phyloP scores from a whole-genome alignment of 306 rosid genomes.

The Dryas drummondii region DNA sequence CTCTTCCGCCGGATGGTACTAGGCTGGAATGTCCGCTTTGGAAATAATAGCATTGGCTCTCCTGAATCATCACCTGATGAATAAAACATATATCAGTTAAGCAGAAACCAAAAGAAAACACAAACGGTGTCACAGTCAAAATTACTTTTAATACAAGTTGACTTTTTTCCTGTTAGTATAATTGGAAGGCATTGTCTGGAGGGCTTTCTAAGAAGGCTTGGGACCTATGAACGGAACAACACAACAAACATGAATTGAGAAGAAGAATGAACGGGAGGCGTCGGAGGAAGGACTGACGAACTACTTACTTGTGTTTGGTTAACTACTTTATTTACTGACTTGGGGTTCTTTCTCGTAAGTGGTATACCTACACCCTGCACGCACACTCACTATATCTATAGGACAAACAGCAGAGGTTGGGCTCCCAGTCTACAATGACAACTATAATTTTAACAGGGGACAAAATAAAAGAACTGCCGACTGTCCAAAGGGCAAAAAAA shows the following conservation, averaged over 20 bases:
- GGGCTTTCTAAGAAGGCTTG: too few species aligned
- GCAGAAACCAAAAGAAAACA: slow-evolving; percentile 1
- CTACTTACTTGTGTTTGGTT: too few species aligned
- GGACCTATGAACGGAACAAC: too few species aligned
- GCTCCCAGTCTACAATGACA: background rate
- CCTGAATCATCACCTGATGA: slow-evolving; percentile 51
- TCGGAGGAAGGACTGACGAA: too few species aligned
- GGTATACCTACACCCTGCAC: too few species aligned
- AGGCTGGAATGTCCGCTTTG: slow-evolving; percentile 89
- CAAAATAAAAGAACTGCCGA: background rate
- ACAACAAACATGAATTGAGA: too few species aligned
- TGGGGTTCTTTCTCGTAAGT: too few species aligned
- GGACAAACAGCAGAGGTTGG: background rate
- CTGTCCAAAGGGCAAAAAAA: background rate
- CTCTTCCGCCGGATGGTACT: slow-evolving; percentile 79
- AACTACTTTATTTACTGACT: too few species aligned
- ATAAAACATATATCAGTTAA: background rate
- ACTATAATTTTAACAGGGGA: slow-evolving; percentile 5
- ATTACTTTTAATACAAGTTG: background rate
- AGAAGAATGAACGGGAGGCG: too few species aligned
- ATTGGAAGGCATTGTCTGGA: background rate
- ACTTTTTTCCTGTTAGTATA: background rate
- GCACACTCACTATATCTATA: too few species aligned
- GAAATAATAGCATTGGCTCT: slow-evolving; percentile 77
- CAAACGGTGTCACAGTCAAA: background rate